Evolutionary conservation across 108 stramenopile species (phyloP), one percentile per base, ranked within the genome.

Genomic region (Licmophora abbreviata): DNA sequence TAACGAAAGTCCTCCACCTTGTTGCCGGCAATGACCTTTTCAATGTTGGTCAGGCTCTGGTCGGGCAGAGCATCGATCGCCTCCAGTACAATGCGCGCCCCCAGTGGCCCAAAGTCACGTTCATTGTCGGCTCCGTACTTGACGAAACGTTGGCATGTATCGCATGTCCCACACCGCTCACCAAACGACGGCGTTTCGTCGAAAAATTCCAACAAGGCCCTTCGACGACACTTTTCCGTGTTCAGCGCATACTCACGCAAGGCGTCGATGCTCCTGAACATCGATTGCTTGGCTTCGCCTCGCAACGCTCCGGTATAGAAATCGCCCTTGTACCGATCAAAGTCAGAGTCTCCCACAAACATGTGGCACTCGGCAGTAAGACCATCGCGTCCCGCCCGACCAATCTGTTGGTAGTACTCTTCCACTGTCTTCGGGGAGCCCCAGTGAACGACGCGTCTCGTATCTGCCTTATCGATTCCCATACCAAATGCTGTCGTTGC

Each of bases 401-500:
- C 95, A 64, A 94, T 88, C 72, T 96, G 93, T 65, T 99, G 98
- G 51, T 92, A 86, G 58, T 93, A 96, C 50, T 84, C 91, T 63
- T 97, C 98, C 17, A 99, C 64, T 1, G 93, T 88, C 44, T 88
- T 89, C 29, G 93, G 88, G 28, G 93, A 51, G 1, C 86, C 80
- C 56, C 61, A 89, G 64, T 97, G 95, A 30, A 97, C 54, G 37
- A 99, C 95, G 11, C 73, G 64, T 17, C 96, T 69, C 11, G 55
- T 71, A 35, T 77, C 70, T 9, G 63, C 59, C 44, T 71, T 74
- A 64, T 97, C 97, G 58, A 99, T 96, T 2, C 98, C 98, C 93
- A 99, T 93, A 9, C 98, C 98, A 61, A 97, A 98, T 3, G 96
- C 98, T 0, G 88, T 76, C 1, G 98, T 98, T 0, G 96, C 97